phyloP scores from a whole-genome alignment of 768 basidiomycete genomes.

The Suillus brevipes region DNA sequence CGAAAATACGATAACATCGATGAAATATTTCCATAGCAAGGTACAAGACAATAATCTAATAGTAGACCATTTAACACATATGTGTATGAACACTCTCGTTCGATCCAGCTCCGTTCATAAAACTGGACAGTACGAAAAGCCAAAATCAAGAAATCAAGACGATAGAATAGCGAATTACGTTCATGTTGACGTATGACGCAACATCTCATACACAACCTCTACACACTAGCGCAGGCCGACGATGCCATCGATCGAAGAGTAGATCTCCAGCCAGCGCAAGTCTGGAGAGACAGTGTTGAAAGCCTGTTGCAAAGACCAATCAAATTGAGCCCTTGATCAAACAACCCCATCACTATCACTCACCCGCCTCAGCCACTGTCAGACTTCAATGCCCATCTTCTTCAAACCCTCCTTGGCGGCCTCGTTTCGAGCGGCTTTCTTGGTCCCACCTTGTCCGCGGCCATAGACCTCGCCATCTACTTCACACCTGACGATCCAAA shows the following conservation, averaged over 20 bases:
- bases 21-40: not conserved
- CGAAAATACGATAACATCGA: conserved; percentile 1
- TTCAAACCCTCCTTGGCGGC: conserved; percentile 74
- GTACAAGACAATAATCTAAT: conserved; percentile 6
- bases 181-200: conserved; percentile 5
- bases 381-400: conserved; percentile 56
- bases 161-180: not conserved
- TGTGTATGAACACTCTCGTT: conserved; percentile 5
- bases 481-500: conserved; percentile 69
- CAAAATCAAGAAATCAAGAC: conserved; percentile 1
- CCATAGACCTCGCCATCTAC: conserved; percentile 64
- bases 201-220: conserved; percentile 51
- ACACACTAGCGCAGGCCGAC: conserved; percentile 60
- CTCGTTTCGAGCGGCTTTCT: conserved; percentile 78
- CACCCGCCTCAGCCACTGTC: conserved; percentile 7
- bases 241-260: conserved; percentile 13
- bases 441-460: conserved; percentile 66
- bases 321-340: conserved; percentile 22
- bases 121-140: conserved; percentile 2
- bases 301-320: conserved; percentile 17
- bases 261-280: conserved; percentile 47
- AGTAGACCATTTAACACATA: conserved; percentile 6
- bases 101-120: conserved; percentile 7
- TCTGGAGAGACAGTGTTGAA: conserved; percentile 58
- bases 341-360: conserved; percentile 8